Percentiles rank a stretch among this genome's conserved stretches.
Evolutionary conservation across 805 yeast genomes (phyloP).

Genomic region (Candida nanaspora): DNA sequence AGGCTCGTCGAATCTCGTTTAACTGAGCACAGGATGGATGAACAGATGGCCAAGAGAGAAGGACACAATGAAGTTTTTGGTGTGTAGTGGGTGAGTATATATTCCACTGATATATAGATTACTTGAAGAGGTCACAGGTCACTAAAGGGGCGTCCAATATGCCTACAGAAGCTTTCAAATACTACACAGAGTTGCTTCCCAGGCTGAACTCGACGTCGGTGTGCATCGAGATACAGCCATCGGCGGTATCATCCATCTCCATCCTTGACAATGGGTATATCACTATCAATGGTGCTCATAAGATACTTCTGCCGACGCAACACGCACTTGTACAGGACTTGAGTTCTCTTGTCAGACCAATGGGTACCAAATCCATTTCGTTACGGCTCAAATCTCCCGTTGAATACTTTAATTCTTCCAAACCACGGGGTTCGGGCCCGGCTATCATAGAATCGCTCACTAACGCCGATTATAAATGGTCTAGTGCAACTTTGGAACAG

Average conservation of each 20-base stretch:
- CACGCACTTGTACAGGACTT: neutral
- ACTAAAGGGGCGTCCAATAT: no score
- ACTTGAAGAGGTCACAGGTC: no score
- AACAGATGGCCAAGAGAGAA: no score
- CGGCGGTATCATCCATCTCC: neutral
- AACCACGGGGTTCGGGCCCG: no score
- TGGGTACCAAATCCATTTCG: neutral
- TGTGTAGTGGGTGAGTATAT: no score
- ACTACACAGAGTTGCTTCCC: conserved; percentile 18
- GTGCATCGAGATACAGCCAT: conserved; percentile 5
- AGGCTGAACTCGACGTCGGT: conserved; percentile 14
- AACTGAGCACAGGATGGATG: no score
- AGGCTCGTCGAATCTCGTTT: no score
- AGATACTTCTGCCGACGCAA: neutral
- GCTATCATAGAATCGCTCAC: conserved; percentile 3
- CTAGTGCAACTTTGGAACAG: conserved; percentile 2
- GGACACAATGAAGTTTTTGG: no score
- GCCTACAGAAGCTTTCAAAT: conserved; percentile 2
- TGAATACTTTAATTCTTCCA: no score
- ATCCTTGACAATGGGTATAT: neutral
- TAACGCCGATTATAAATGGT: conserved; percentile 19
- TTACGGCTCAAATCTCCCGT: neutral
- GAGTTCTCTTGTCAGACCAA: neutral
- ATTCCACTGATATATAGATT: no score
- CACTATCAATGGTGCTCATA: neutral